Evolutionary conservation across 306 rosid species (phyloP), one percentile per base, ranked within the genome.

Genomic region (Trifolium dubium): DNA sequence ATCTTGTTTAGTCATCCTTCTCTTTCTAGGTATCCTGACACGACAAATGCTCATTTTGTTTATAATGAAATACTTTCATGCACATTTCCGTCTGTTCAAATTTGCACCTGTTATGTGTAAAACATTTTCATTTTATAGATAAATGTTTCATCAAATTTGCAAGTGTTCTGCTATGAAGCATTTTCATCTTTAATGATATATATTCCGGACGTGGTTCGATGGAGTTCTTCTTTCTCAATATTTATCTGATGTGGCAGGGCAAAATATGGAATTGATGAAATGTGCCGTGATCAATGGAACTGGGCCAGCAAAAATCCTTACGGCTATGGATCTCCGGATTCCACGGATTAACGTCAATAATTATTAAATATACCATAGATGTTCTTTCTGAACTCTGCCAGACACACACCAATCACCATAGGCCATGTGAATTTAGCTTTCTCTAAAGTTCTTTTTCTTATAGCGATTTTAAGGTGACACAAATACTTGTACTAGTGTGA

Each of bases 201-300:
- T 10, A 23, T 56, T 72, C 14, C 5, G 56, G 44, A 30, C 8
- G 3, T 34, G 7, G 54, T 9, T 29, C 12, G 62, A 23, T 15
- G 14, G 31, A 67, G 0, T 41, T 41, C n/a, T 44, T 28, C 30
- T 2, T 66, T 37, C 13, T 64, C 31, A n/a, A 53, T 5, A 40
- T 2, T 69, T 28, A 61, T 62, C 23, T 64, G 34, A 19, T 10
- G 49, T 84, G 83, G 80, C 95, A 94, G 99, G 87, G 95, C 97
- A 34, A 89, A 85, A 81, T 94, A 85, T 78, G 93, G 91, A 75
- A 79, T 94, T 43, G 86, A 87, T 5, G 99, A 91, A 84, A 94
- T 94, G 99, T 92, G 96, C 73, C 90, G 89, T 79, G 99, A 94
- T 85, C 99, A 94, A 80, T 94, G 99, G 99, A 94, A 94, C 79